Evolutionary conservation across 2,329 filamentous ascomycete species (phyloP).

Genomic region (Fusarium phyllophilum): DNA sequence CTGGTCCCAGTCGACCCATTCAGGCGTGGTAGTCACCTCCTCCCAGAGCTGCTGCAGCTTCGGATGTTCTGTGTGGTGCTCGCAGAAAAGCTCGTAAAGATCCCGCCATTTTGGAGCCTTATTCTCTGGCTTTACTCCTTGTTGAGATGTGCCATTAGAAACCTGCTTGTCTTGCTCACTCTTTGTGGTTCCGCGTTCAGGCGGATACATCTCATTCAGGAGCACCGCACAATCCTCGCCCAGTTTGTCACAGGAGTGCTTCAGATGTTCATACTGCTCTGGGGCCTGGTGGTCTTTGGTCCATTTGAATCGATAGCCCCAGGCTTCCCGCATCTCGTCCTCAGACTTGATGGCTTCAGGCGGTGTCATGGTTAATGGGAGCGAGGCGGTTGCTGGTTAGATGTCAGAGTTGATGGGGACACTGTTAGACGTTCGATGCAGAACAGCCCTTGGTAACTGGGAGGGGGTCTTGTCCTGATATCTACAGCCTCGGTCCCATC

Average conservation of each 20-base stretch:
- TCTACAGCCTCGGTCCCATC: neutral
- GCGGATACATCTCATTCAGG: neutral
- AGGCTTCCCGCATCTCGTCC: neutral
- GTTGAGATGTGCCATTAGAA: accelerated
- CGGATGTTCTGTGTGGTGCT: neutral
- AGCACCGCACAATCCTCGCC: neutral
- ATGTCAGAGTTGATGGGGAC: neutral
- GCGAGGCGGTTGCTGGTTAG: accelerated
- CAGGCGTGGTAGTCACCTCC: accelerated
- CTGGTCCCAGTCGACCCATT: neutral
- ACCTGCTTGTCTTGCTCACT: accelerated
- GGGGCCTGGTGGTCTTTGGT: neutral
- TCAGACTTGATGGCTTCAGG: neutral
- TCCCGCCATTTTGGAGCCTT: neutral
- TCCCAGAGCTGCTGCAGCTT: neutral
- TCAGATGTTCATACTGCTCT: neutral
- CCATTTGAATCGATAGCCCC: neutral
- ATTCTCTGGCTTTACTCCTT: accelerated
- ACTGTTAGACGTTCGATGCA: no score
- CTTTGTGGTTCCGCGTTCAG: neutral
- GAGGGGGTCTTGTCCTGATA: neutral
- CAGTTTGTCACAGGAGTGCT: neutral
- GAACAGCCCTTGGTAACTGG: accelerated
- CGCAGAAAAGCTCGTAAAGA: neutral
- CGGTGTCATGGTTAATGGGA: neutral